Evolutionary conservation across 495 filamentous ascomycete genomes (phyloP), one percentile per base, ranked within the genome.

Genomic region (Penicillium samsonianum): DNA sequence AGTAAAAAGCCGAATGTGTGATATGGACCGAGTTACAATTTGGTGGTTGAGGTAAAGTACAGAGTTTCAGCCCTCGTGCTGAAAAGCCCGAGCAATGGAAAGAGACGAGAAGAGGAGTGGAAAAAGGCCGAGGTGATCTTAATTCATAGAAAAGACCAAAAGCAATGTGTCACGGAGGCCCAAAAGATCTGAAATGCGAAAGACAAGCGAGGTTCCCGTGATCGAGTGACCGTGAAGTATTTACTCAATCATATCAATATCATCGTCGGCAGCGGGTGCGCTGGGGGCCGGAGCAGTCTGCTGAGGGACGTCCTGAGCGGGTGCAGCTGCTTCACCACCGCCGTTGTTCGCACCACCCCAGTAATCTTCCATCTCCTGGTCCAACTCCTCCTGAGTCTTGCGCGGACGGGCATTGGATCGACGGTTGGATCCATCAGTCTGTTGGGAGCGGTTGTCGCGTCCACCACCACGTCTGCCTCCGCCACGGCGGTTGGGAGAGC

Each of bases 311-410:
- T 54, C 57, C 25, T 58, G 42, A 16, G 45, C 64, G 47, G 61
- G 48, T 11, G 60, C 61, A 20, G 57, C 26, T 30, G 48, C 51
- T 42, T 58, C 40, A 28, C 46, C 38, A 12, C 53, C 70, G 22
- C 53, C 70, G 22, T 71, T 52, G 33, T 57, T 75, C 19, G 73
- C 67, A 25, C 69, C 68, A 35, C 82, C 80, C 78, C 90, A 98
- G 73, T 98, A 98, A 66, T 96, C 90, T 33, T 85, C 92, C 93
- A 98, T 98, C 76, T 98, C 93, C 35, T 88, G 87, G 67, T 98
- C 93, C 38, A 98, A 77, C 67, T 98, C 89, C 63, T 95, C 90
- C 49, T 91, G 89, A 6, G 92, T 96, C 83, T 96, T 96, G 69
- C 84, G 88, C 3, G 87, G 87, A 49, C 93, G 81, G 25, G 72